Conservation (phyloP, 768 basidiomycete species). For the Hypholoma sublateritium region DNA sequence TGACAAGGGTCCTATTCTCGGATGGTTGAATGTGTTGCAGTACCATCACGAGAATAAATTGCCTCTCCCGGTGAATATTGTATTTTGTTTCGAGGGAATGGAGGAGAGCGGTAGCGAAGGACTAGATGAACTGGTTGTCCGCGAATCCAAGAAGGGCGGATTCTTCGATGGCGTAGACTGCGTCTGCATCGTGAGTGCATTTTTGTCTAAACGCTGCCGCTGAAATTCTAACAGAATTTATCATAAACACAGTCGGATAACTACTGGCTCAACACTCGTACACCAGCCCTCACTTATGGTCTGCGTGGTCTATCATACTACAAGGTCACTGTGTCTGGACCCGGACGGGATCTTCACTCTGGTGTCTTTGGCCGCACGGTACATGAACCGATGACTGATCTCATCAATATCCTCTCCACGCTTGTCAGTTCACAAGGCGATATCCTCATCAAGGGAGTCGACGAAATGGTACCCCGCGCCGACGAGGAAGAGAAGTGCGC, state of each 20-base stretch:
- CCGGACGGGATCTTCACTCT: constrained; percentile 86
- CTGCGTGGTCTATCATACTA: constrained; percentile 88
- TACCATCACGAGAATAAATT: constrained; percentile 69
- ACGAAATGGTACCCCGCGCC: constrained; percentile 77
- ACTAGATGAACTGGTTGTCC: constrained; percentile 80
- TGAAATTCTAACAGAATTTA: not conserved
- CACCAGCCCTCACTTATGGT: constrained; percentile 83
- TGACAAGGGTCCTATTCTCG: constrained; percentile 88
- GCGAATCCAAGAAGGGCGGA: constrained; percentile 68
- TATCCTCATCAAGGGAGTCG: constrained; percentile 87
- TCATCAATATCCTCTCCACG: constrained; percentile 78
- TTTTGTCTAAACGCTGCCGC: not conserved
- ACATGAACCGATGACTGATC: constrained; percentile 93
- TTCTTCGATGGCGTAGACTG: constrained; percentile 91
- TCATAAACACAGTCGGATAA: constrained; percentile 68
- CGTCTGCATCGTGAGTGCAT: constrained; percentile 79
- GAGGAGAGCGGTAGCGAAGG: constrained; percentile 94
- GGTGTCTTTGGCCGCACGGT: constrained; percentile 83
- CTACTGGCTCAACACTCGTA: constrained; percentile 88
- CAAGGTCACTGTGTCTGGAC: constrained; percentile 79
- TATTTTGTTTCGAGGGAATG: constrained; percentile 96
- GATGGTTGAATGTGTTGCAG: constrained; percentile 89
- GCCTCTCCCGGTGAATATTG: constrained; percentile 85
- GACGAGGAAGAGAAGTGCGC: constrained; percentile 68
- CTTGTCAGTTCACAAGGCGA: constrained; percentile 79